Evolutionary conservation across 2,329 filamentous ascomycete genomes (phyloP).

Genomic region (Aureobasidium sp.): DNA sequence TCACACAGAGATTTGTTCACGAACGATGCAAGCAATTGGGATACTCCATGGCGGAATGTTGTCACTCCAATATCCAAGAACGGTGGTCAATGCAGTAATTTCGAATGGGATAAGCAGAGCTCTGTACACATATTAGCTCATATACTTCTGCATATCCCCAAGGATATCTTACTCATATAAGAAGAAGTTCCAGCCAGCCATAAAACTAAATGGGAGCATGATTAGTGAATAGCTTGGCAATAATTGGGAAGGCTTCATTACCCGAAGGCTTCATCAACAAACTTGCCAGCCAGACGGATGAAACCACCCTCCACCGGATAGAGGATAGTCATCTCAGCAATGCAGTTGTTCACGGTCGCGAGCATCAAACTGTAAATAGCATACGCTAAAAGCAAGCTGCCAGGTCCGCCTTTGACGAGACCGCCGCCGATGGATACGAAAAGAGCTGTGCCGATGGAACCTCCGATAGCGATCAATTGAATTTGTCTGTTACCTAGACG

Average conservation of each 20-base stretch:
- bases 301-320: constrained; percentile 57
- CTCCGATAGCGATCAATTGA: constrained; percentile 28
- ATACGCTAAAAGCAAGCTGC: constrained; percentile 52
- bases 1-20: neutral
- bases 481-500: constrained; percentile 44
- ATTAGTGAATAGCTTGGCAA: too few species aligned
- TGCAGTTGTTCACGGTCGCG: constrained; percentile 56
- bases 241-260: too few species aligned
- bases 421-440: constrained; percentile 49
- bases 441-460: constrained; percentile 24
- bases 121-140: neutral
- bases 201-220: constrained; percentile 36
- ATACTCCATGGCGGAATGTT: constrained; percentile 35
- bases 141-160: accelerated
- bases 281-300: constrained; percentile 54
- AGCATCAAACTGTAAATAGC: constrained; percentile 50
- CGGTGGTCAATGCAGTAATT: constrained; percentile 37
- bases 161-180: constrained; percentile 35
- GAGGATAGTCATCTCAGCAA: constrained; percentile 57
- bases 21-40: constrained; percentile 6
- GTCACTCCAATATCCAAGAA: constrained; percentile 34
- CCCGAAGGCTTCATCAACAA: constrained; percentile 53
- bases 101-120: constrained; percentile 41
- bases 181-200: constrained; percentile 45
- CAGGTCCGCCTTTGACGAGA: constrained; percentile 42